Conservation (phyloP, 2,329 filamentous ascomycete species). For the Boeremia exigua region DNA sequence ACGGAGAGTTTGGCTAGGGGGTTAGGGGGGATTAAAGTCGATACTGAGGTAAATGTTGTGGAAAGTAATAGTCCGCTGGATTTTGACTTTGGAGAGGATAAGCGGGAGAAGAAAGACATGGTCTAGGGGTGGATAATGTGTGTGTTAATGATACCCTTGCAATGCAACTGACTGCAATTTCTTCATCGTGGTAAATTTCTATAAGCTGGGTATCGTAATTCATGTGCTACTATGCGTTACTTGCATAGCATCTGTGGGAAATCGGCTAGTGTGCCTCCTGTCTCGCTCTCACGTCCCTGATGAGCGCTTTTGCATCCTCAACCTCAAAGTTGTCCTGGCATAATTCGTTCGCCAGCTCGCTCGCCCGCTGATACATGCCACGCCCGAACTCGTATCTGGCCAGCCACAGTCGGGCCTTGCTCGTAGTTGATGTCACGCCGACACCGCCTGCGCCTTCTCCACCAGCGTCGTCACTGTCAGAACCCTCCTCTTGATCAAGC, state of each 20-base stretch:
- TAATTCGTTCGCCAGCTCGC: constrained; percentile 84
- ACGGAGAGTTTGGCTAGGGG: constrained; percentile 9
- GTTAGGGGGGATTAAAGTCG: constrained; percentile 7
- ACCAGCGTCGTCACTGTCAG: constrained; percentile 46
- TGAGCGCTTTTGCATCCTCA: constrained; percentile 84
- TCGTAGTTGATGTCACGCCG: constrained; percentile 89
- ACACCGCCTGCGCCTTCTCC: constrained; percentile 64
- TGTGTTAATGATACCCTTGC: constrained; percentile 1
- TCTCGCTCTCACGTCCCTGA: constrained; percentile 81
- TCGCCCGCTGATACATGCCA: constrained; percentile 76
- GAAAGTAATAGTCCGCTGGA: constrained; percentile 1
- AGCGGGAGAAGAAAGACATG: neutral
- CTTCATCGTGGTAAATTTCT: neutral
- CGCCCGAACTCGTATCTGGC: constrained; percentile 79
- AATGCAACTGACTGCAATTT: neutral
- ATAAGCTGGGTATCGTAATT: constrained; percentile 8
- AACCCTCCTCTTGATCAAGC: constrained; percentile 86
- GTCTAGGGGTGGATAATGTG: neutral
- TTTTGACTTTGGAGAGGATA: neutral
- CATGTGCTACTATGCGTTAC: neutral
- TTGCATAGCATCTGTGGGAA: neutral
- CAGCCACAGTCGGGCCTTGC: constrained; percentile 92
- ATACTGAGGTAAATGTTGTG: constrained; percentile 14
- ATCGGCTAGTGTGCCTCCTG: constrained; percentile 3
- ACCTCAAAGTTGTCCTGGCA: constrained; percentile 90